These are phyloP conservation scores for Sphagnum tenellum DNA, from an alignment of 225 moss, liverwort and hornwort species.

Conservation along the genomic window DNA sequence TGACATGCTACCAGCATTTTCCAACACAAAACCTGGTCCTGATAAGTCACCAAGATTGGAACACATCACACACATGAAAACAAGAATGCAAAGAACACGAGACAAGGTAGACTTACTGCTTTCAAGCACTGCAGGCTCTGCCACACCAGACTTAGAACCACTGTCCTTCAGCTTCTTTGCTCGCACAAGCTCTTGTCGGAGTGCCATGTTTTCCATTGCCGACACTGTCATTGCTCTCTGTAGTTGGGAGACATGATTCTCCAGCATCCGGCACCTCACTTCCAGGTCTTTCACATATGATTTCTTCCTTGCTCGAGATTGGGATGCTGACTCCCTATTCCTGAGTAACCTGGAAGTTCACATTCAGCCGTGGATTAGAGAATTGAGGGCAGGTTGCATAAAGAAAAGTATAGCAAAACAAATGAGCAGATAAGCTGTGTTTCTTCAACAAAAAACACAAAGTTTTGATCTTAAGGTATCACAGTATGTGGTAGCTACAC, in stretches of 20 bases:
- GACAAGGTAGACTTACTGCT: constrained; percentile 49
- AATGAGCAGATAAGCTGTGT: background rate
- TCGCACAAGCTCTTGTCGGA: constrained; percentile 83
- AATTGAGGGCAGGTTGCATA: background rate
- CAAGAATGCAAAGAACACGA: background rate
- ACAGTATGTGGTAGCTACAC: no score
- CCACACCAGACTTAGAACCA: constrained; percentile 68
- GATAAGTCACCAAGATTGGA: no score
- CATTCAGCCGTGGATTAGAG: background rate
- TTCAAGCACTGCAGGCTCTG: constrained; percentile 99
- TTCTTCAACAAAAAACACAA: background rate
- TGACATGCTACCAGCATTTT: no score
- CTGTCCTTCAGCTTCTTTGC: constrained; percentile 57
- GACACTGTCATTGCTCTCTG: constrained; percentile 67
- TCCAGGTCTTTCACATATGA: constrained; percentile 84
- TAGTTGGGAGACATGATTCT: constrained; percentile 68
- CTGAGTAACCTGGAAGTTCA: constrained; percentile 44
- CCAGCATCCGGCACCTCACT: constrained; percentile 73
- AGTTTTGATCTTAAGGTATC: background rate
- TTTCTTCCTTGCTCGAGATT: constrained; percentile 84
- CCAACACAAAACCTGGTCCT: no score
- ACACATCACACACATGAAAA: no score
- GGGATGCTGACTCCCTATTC: constrained; percentile 83
- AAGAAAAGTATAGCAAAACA: background rate
- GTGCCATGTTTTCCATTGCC: constrained; percentile 65